phyloP scores from a whole-genome alignment of 768 basidiomycete genomes.

The Rhodotorula diobovata region DNA sequence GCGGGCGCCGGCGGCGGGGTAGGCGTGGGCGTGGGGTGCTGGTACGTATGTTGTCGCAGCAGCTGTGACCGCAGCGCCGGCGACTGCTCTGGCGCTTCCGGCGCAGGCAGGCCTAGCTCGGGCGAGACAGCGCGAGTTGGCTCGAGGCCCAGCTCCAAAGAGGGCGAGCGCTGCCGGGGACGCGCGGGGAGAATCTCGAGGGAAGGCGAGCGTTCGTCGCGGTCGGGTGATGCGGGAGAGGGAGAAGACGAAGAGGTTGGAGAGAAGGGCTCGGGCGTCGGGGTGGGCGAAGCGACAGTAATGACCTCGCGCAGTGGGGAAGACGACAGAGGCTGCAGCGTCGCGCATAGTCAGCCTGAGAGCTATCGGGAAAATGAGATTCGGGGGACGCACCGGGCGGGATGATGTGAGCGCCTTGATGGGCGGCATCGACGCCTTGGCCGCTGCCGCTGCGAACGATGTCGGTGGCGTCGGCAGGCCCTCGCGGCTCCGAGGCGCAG shows the following conservation, averaged over 20 bases:
- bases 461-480: neutral
- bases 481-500: neutral
- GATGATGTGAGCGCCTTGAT: neutral
- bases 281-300: neutral
- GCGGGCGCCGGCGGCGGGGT: neutral
- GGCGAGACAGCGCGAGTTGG: neutral
- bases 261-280: neutral
- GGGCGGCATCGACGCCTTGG: neutral
- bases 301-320: constrained; percentile 4
- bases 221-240: neutral
- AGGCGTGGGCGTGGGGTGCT: constrained; percentile 4
- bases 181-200: neutral
- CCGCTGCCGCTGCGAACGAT: neutral
- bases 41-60: neutral
- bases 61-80: neutral
- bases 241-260: neutral
- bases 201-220: neutral
- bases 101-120: neutral
- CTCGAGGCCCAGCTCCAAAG: neutral
- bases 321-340: neutral
- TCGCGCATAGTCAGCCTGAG: neutral
- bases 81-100: neutral
- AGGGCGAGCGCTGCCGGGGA: neutral
- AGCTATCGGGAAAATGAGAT: too few relatives aligned
- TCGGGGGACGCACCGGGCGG: neutral